A percentile compares a stretch with the other conserved stretches of the same genome.
Evolutionary conservation across 1,284 basidiomycete species (phyloP).

Genomic region (Irpex sp.): DNA sequence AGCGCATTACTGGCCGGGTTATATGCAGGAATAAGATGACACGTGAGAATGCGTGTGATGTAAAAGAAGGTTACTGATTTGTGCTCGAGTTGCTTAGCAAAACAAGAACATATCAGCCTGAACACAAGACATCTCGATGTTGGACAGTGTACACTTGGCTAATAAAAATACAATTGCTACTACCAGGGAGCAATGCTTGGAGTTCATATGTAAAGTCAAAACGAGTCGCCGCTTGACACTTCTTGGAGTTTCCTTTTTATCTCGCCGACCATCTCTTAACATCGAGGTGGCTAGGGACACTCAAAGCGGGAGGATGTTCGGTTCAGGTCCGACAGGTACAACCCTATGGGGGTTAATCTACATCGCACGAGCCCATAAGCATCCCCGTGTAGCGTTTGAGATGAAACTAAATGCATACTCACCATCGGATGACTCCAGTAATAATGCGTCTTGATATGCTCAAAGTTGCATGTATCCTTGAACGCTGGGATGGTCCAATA

Average conservation of each 20-base stretch:
- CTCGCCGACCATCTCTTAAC: not conserved
- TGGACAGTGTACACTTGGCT: no score
- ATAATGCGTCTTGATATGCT: slow-evolving; percentile 86
- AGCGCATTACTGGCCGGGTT: no score
- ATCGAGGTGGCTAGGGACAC: not conserved
- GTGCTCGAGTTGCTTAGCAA: no score
- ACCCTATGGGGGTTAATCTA: slow-evolving; percentile 59
- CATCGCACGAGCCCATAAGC: not conserved
- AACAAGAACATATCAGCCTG: no score
- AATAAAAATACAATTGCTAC: no score
- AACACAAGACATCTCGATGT: no score
- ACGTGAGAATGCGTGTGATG: no score
- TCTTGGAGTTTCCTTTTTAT: no score
- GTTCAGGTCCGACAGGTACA: slow-evolving; percentile 73
- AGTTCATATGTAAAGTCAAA: no score
- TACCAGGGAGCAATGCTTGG: no score
- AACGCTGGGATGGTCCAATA: slow-evolving; percentile 94
- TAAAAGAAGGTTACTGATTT: no score
- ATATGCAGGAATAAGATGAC: no score
- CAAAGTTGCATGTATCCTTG: slow-evolving; percentile 85
- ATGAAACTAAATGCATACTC: not conserved
- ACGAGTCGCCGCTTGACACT: not conserved
- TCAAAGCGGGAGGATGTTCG: slow-evolving; percentile 65
- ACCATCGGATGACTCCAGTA: slow-evolving; percentile 35
- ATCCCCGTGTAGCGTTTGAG: not conserved